phyloP scores from a whole-genome alignment of 2,329 filamentous ascomycete species.

The Fusarium sp. region DNA sequence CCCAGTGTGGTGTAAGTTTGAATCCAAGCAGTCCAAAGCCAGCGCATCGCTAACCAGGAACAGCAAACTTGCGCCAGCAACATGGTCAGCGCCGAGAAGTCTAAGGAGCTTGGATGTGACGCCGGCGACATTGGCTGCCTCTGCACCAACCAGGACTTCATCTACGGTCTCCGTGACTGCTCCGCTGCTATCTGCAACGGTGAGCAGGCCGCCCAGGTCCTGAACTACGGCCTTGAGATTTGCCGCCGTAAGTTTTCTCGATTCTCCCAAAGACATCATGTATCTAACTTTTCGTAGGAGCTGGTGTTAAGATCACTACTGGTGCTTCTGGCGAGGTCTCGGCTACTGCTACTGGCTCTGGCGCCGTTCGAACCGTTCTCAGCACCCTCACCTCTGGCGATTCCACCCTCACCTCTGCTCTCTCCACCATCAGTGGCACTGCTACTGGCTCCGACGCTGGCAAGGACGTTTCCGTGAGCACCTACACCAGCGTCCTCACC shows the following conservation, averaged over 20 bases:
- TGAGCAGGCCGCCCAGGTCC: slow-evolving; percentile 50
- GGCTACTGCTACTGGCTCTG: slow-evolving; percentile 34
- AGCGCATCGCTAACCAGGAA: slow-evolving; percentile 20
- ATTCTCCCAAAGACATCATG: not conserved
- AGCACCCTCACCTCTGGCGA: slow-evolving; percentile 51
- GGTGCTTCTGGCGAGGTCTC: slow-evolving; percentile 35
- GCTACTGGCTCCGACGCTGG: slow-evolving; percentile 29
- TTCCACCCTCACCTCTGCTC: slow-evolving; percentile 49
- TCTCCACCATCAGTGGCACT: slow-evolving; percentile 49
- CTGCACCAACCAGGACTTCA: slow-evolving; percentile 59
- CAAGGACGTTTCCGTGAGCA: slow-evolving; percentile 38
- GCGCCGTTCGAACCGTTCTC: slow-evolving; percentile 51
- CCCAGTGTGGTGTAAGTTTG: slow-evolving; percentile 64
- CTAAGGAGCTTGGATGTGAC: slow-evolving; percentile 58
- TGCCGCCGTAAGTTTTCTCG: slow-evolving; percentile 52
- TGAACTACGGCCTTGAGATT: slow-evolving; percentile 53
- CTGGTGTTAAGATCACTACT: slow-evolving; percentile 52
- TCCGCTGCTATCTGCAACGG: slow-evolving; percentile 55
- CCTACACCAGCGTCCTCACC: slow-evolving; percentile 45
- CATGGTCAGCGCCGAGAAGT: slow-evolving; percentile 59
- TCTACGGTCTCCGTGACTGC: slow-evolving; percentile 64
- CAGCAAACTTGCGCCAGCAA: slow-evolving; percentile 62
- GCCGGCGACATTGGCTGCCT: slow-evolving; percentile 57
- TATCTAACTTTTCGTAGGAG: slow-evolving; percentile 42
- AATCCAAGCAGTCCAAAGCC: not conserved